phyloP scores from a whole-genome alignment of 1,284 basidiomycete genomes.

The Cutaneotrichosporon cyanovorans region DNA sequence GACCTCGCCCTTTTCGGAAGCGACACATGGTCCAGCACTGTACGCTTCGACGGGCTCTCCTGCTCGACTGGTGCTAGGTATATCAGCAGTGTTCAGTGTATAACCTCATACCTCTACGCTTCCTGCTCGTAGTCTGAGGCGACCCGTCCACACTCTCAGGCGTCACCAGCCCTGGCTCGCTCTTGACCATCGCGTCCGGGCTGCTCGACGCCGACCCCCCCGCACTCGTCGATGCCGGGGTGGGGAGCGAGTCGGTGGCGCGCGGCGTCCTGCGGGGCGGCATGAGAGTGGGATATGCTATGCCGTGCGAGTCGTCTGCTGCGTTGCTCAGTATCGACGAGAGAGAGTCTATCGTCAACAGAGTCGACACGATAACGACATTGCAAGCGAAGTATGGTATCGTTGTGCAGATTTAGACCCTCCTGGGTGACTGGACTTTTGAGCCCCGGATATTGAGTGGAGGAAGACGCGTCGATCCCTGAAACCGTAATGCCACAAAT shows the following conservation, averaged over 20 bases:
- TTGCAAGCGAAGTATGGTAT: too few species aligned
- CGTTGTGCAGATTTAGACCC: too few species aligned
- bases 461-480: too few species aligned
- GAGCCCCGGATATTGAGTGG: too few species aligned
- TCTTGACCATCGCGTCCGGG: neutral
- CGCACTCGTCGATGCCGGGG: neutral
- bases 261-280: too few species aligned
- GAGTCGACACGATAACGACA: too few species aligned
- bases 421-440: constrained; percentile 11
- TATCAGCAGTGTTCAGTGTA: neutral
- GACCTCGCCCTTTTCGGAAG: constrained; percentile 24
- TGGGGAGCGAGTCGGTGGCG: neutral
- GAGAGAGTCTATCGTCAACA: too few species aligned
- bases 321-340: too few species aligned
- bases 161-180: constrained; percentile 6
- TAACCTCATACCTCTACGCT: constrained; percentile 1
- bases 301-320: too few species aligned
- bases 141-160: constrained; percentile 16
- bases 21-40: constrained; percentile 23
- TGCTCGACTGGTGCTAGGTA: too few species aligned
- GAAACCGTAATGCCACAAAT: too few species aligned
- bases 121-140: neutral
- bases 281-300: too few species aligned
- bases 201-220: neutral
- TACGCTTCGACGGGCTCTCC: constrained; percentile 9